phyloP scores from a whole-genome alignment of 805 yeast genomes.

The Cyberlindnera euphorbiiphila region DNA sequence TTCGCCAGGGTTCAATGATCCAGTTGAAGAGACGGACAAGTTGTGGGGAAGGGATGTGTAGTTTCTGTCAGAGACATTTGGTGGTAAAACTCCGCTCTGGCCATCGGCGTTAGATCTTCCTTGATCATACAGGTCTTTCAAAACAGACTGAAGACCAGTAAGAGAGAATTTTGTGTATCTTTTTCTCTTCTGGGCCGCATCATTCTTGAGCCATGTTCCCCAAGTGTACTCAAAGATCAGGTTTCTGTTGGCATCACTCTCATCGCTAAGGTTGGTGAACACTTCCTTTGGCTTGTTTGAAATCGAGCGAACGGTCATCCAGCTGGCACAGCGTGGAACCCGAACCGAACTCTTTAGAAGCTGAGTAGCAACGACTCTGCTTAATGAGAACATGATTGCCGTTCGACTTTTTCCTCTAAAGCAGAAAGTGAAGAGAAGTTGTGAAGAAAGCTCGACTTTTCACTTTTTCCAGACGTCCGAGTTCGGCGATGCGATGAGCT shows the following conservation, averaged over 20 bases:
- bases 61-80: slow-evolving; percentile 38
- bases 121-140: slow-evolving; percentile 40
- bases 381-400: slow-evolving; percentile 16
- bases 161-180: slow-evolving; percentile 81
- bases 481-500: too few species aligned
- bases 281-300: slow-evolving; percentile 31
- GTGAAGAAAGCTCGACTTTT: too few species aligned
- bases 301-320: slow-evolving; percentile 25
- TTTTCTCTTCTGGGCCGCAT: slow-evolving; percentile 64
- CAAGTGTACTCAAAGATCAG: slow-evolving; percentile 84
- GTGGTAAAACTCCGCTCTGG: slow-evolving; percentile 25
- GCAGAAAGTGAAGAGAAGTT: too few species aligned
- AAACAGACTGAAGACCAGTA: slow-evolving; percentile 62
- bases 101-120: slow-evolving; percentile 33
- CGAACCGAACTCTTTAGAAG: slow-evolving; percentile 11
- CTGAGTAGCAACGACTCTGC: slow-evolving; percentile 15
- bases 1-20: slow-evolving; percentile 41
- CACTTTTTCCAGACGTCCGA: too few species aligned
- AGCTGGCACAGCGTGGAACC: slow-evolving; percentile 1
- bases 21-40: slow-evolving; percentile 38
- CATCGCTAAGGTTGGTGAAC: slow-evolving; percentile 53
- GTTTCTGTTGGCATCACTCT: slow-evolving; percentile 62
- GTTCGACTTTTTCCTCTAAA: too few species aligned
- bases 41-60: slow-evolving; percentile 47
- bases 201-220: slow-evolving; percentile 93